Evolutionary conservation across 257 asterid species (phyloP), one percentile per base, ranked within the genome.

Genomic region (Craterostigma plantagineum): DNA sequence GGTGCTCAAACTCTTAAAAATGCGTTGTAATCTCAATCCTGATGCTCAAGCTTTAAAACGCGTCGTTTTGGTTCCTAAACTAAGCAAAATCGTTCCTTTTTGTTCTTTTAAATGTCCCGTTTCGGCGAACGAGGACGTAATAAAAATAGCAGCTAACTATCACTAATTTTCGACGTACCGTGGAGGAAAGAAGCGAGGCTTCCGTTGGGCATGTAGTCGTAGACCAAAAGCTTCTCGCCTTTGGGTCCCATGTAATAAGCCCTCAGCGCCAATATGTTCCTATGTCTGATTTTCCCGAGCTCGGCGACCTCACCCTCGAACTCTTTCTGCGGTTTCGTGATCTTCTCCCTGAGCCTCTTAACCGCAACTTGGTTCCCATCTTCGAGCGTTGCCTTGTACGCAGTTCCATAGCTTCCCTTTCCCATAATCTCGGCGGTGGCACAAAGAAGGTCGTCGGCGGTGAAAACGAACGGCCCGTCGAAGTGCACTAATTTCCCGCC

Each of bases 391-490:
- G 98, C 98, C 75, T 82, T 87, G 47, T 87, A 87, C 0, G 85
- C 80, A 8, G 95, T 82, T 12, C 95, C 98, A 33, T 76, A 87
- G 7, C 69, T 53, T 54, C 91, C 74, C 64, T 87, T 87, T 7
- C 95, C 98, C 93, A 82, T 76, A 14, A 83, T 87, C 49, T 87
- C 98, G 14, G 98, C 98, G 1, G 98, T 79, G 1, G 98, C 95
- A 63, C 93, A 73, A 40, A 87, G 47, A 63, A 87, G 60, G 50
- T 82, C 95, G 40, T 87, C 95, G 5, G 93, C 92, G 16, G 98
- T 64, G 37, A 87, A 82, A 33, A 82, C 93, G 27, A 73, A 78
- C 7, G 83, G 85, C 6, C 95, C 95, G 40, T 87, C 97, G 14
- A 87, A 87, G 36, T 87, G 97, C 51, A 87, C 98, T 16, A 87